A percentile compares a stretch with the other conserved stretches of the same genome.
phyloP scores from a whole-genome alignment of 2,329 filamentous ascomycete species.

The Seiridium unicorne region DNA sequence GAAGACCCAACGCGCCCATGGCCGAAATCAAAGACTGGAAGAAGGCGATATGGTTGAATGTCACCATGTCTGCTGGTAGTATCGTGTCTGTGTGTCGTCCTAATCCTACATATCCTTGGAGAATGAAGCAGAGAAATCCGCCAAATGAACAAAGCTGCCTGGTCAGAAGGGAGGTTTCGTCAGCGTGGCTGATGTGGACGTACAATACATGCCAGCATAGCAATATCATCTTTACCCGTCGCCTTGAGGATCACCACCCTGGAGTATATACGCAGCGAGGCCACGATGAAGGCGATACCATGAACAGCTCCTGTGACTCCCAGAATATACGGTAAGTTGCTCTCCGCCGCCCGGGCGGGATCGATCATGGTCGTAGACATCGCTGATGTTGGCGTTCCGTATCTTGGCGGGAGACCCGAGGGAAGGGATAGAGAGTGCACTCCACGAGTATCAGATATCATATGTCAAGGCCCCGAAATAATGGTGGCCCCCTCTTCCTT shows the following conservation, averaged over 20 bases:
- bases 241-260: not conserved
- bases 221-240: constrained; percentile 2
- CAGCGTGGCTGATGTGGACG: too few species aligned
- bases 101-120: constrained; percentile 36
- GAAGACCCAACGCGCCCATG: constrained; percentile 34
- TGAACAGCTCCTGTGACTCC: not conserved
- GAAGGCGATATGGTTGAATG: constrained; percentile 39
- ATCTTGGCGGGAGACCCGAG: not conserved
- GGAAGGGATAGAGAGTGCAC: not conserved
- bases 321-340: constrained; percentile 1
- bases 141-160: constrained; percentile 25
- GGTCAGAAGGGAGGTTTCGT: too few species aligned
- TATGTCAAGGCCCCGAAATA: not conserved
- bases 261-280: not conserved
- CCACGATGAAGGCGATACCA: not conserved
- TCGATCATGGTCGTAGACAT: not conserved
- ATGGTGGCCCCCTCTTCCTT: not conserved
- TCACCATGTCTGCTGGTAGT: constrained; percentile 24
- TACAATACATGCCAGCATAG: constrained; percentile 5
- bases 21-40: constrained; percentile 46
- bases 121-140: constrained; percentile 34
- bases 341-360: constrained; percentile 4
- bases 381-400: not conserved
- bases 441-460: not conserved
- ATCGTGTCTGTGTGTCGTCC: constrained; percentile 37